Evolutionary conservation across 1,139 yeast species (phyloP).

Genomic region (Blastobotrys raffinosifermentans): DNA sequence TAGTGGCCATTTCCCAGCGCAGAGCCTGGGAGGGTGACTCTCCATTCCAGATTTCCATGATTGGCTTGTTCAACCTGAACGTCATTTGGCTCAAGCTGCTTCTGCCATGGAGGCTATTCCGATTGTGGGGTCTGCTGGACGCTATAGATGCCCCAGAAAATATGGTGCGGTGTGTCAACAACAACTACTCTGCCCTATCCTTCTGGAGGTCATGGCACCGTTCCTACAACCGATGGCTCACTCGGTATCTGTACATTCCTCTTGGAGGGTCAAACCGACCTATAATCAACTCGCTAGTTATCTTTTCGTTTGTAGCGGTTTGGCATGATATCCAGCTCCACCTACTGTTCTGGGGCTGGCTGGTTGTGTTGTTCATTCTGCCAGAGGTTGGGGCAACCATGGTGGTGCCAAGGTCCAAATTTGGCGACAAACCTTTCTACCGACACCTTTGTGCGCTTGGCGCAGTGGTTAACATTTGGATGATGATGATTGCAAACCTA

Average conservation of each 20-base stretch:
- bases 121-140: constrained; percentile 88
- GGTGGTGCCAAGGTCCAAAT: constrained; percentile 31
- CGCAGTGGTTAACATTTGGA: constrained; percentile 85
- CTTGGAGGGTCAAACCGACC: constrained; percentile 72
- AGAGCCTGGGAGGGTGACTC: constrained; percentile 88
- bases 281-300: constrained; percentile 69
- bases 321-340: constrained; percentile 97
- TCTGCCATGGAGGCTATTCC: constrained; percentile 92
- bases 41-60: constrained; percentile 92
- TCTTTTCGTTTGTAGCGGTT: constrained; percentile 93
- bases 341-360: constrained; percentile 93
- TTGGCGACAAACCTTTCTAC: constrained; percentile 53
- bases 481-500: constrained; percentile 96
- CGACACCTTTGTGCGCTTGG: constrained; percentile 82
- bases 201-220: constrained; percentile 99
- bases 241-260: constrained; percentile 75
- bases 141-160: constrained; percentile 96
- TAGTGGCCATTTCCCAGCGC: constrained; percentile 83
- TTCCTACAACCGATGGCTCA: constrained; percentile 84
- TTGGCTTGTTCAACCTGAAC: constrained; percentile 83
- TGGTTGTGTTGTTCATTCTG: constrained; percentile 75
- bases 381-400: constrained; percentile 75
- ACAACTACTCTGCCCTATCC: constrained; percentile 84
- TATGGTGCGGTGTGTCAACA: constrained; percentile 94
- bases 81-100: constrained; percentile 86